A percentile compares a stretch with the other conserved stretches of the same genome.
Evolutionary conservation across 768 basidiomycete genomes (phyloP).

Genomic region (Tephrocybe sp.): DNA sequence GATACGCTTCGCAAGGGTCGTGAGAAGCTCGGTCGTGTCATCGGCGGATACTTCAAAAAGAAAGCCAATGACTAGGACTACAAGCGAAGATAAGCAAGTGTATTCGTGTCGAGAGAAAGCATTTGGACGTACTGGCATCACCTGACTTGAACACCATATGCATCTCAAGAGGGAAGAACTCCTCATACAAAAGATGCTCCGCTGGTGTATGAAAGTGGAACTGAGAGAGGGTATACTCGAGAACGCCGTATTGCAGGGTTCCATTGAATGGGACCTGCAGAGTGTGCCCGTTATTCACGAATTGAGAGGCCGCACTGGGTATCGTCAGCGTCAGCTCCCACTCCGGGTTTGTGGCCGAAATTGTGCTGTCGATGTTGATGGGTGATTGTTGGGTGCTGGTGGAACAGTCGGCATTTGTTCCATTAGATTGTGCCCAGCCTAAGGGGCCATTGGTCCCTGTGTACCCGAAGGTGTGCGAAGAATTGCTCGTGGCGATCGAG

Average conservation of each 20-base stretch:
- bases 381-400: slow-evolving; percentile 10
- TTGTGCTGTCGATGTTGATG: slow-evolving; percentile 8
- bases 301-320: background rate
- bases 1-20: background rate
- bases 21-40: slow-evolving; percentile 5
- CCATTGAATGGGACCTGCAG: background rate
- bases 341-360: background rate
- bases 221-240: background rate
- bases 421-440: slow-evolving; percentile 8
- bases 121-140: background rate
- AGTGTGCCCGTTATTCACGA: slow-evolving; percentile 3
- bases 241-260: background rate
- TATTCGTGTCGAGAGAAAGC: no score
- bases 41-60: slow-evolving; percentile 4
- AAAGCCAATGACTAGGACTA: slow-evolving; percentile 3
- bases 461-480: slow-evolving; percentile 1
- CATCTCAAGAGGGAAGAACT: slow-evolving; percentile 14
- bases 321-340: background rate
- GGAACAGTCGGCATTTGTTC: slow-evolving; percentile 5
- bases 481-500: background rate
- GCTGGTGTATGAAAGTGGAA: slow-evolving; percentile 18
- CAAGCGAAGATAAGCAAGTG: background rate
- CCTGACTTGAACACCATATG: slow-evolving; percentile 11
- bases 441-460: slow-evolving; percentile 11
- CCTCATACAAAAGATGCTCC: slow-evolving; percentile 8